Conservation (phyloP, 306 rosid species). For the Cyamopsis tetragonoloba region DNA sequence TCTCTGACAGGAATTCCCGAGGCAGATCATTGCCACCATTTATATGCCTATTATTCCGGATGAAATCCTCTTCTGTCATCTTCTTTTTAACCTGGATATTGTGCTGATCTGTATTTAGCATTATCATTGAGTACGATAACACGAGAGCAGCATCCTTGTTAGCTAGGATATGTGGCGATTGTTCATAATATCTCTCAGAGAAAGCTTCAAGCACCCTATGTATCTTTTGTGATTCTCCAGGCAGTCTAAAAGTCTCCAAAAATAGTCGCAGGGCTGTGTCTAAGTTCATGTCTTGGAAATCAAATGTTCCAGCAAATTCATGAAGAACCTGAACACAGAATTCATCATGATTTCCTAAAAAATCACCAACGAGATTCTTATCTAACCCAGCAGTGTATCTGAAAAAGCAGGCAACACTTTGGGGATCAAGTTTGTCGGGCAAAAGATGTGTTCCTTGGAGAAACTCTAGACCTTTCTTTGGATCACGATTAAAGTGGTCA, state of each 20-base stretch:
- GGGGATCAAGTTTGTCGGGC: conserved; percentile 98
- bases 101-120: conserved; percentile 98
- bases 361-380: conserved; percentile 98
- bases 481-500: conserved; percentile 98
- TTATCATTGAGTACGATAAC: conserved; percentile 79
- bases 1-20: conserved; percentile 77
- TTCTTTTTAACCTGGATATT: conserved; percentile 95
- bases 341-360: conserved; percentile 92
- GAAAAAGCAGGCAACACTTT: conserved; percentile 98
- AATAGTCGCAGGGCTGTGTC: conserved; percentile 94
- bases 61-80: conserved; percentile 98
- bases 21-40: conserved; percentile 95
- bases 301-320: conserved; percentile 97
- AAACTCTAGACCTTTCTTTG: conserved; percentile 96
- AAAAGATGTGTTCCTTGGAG: conserved; percentile 97
- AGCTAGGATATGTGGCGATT: conserved; percentile 80
- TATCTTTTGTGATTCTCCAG: conserved; percentile 98
- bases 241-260: conserved; percentile 90
- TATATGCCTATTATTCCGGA: conserved; percentile 83
- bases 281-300: conserved; percentile 95
- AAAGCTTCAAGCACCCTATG: conserved; percentile 99
- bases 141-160: conserved; percentile 98
- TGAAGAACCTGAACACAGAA: conserved; percentile 98
- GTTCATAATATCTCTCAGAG: conserved; percentile 97
- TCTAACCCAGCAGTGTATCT: conserved; percentile 97